phyloP scores from a whole-genome alignment of 2,329 filamentous ascomycete genomes.

The Dryadomyces sulphureus region DNA sequence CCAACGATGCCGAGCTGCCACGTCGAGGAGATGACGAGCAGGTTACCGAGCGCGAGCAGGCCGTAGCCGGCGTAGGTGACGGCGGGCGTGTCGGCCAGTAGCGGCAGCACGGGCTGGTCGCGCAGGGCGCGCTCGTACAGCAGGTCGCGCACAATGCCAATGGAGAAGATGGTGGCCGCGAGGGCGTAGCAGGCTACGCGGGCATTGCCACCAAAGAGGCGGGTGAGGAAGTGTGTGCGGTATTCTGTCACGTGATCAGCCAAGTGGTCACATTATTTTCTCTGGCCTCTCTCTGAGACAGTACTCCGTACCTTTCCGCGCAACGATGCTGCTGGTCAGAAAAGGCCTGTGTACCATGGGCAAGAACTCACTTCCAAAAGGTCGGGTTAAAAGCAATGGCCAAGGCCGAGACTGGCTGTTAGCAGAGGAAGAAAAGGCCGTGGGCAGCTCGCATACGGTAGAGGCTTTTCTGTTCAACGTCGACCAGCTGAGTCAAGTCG shows the following conservation, averaged over 20 bases:
- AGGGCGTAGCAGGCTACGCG: constrained; percentile 79
- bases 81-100: constrained; percentile 42
- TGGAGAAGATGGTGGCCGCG: constrained; percentile 74
- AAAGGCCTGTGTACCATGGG: neutral
- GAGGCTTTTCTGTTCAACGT: constrained; percentile 53
- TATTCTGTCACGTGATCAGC: constrained; percentile 56
- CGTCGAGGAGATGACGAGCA: constrained; percentile 77
- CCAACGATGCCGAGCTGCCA: constrained; percentile 87
- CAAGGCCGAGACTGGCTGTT: constrained; percentile 52
- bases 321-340: constrained; percentile 53
- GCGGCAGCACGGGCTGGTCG: constrained; percentile 58
- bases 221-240: constrained; percentile 76
- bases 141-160: constrained; percentile 78
- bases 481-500: constrained; percentile 27
- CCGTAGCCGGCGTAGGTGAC: constrained; percentile 51
- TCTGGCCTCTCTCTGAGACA: too few species aligned
- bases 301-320: constrained; percentile 66
- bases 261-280: too few species aligned
- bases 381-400: constrained; percentile 90
- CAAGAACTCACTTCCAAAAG: constrained; percentile 88
- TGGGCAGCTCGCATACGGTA: constrained; percentile 34
- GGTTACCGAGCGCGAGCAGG: constrained; percentile 62
- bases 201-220: constrained; percentile 65
- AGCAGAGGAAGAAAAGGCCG: neutral
- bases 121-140: constrained; percentile 76